Base-by-base conservation (phyloP, 768 basidiomycete genomes). In the Saitozyma sp. region DNA sequence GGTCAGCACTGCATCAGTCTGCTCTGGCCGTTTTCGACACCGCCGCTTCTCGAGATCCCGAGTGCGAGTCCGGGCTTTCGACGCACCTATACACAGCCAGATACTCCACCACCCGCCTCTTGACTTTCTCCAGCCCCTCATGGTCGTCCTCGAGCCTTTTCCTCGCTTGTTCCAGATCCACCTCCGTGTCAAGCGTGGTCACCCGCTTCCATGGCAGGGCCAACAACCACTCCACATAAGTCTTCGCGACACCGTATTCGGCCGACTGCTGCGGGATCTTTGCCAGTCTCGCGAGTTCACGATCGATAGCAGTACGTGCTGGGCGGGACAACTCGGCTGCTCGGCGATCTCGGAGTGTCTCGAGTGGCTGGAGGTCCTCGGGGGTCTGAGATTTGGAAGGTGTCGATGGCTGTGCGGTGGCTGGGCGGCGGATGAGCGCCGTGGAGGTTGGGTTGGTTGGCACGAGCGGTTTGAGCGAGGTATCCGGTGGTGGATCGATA, bases 111-210 rank as follows among this genome's bases (percentile, higher is more conserved):
- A 95, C 79, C 9, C 93, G 84, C 66, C 90, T 88, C 83, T 96
- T 97, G 77, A 97, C 88, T 77, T 90, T 91, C 61, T 93, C 91
- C 16, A 97, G 82, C 1, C 94, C 94, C 69, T 88, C 95, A 77
- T 97, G 93, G 63, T 95, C 93, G 11, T 86, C 83, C 69, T 97
- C 92, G 9, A 97, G 85, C 74, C 90, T 91, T 19, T 82, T 82
- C 20, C 89, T 87, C 37, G 93, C 91, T 43, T 83, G 84, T 37
- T 80, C 82, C 13, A 80, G 67, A 59, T 75, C 54, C 1, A 71
- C 48, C 16, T 61, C 60, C 41, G 63, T 54, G 62, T 68, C 46
- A 8, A 49, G 67, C 54, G 59, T 65, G 19, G 64, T 63, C 14
- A 71, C 69, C 51, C 52, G 68, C 46, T 68, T 73, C 93, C 94